These are phyloP conservation scores for Logfia minima DNA, from an alignment of 129 eudicot species.

Conservation along the genomic window DNA sequence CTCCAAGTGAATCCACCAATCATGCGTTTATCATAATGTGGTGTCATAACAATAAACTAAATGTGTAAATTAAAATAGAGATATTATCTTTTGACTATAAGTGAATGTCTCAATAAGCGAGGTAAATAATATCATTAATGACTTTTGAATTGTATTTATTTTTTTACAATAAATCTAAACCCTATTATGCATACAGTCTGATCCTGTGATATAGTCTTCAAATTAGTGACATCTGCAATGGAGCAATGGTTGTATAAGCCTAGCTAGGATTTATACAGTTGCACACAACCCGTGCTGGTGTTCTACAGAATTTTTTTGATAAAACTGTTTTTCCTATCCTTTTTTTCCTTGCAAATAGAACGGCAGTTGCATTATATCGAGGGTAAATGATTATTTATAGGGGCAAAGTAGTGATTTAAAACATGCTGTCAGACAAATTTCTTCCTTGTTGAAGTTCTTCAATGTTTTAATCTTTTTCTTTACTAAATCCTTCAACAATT, in stretches of 20 bases:
- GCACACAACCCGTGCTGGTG: background rate
- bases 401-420: background rate
- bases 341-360: background rate
- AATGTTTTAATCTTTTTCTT: background rate
- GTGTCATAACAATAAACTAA: background rate
- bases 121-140: background rate
- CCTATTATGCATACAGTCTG: background rate
- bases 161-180: background rate
- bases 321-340: background rate
- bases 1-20: constrained; percentile 12
- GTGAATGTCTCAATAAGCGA: background rate
- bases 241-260: background rate
- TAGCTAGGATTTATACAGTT: background rate
- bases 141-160: background rate
- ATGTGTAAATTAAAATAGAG: background rate
- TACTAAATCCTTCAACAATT: background rate
- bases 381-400: background rate
- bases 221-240: background rate
- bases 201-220: background rate
- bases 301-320: background rate
- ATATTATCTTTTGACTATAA: background rate
- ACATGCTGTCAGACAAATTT: background rate
- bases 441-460: background rate
- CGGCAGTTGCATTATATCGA: background rate
- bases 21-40: background rate